Conservation (phyloP, 257 asterid species). For the Capsicum baccatum region DNA sequence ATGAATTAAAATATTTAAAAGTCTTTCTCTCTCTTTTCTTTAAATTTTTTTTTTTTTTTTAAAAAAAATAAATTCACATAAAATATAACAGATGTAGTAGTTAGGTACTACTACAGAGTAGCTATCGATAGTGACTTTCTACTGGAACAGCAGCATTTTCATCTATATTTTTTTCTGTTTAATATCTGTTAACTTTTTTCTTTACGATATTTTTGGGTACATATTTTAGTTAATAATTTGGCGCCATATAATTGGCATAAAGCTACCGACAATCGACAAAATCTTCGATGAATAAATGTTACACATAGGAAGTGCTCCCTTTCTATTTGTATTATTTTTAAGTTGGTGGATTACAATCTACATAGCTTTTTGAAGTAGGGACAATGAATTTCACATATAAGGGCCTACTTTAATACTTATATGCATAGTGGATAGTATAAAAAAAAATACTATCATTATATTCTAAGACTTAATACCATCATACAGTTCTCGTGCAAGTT, state of each 20-base stretch:
- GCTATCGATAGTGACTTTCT: not conserved
- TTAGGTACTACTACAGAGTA: not conserved
- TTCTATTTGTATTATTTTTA: slow-evolving; percentile 9
- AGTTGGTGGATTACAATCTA: slow-evolving; percentile 3
- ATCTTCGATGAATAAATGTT: slow-evolving; percentile 10
- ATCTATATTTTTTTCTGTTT: not conserved
- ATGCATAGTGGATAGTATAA: not conserved
- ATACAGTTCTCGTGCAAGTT: not conserved
- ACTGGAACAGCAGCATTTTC: not conserved
- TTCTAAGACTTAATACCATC: not conserved
- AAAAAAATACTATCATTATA: no score
- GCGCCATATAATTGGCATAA: slow-evolving; percentile 16
- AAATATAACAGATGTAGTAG: not conserved
- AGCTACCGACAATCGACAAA: slow-evolving; percentile 46
- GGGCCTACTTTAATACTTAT: not conserved
- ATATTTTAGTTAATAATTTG: slow-evolving; percentile 3
- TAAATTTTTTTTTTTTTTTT: not conserved
- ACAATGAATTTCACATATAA: not conserved
- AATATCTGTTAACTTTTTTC: not conserved
- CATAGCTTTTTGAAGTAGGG: slow-evolving; percentile 8
- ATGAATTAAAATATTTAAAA: not conserved
- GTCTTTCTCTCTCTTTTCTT: not conserved
- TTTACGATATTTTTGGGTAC: not conserved
- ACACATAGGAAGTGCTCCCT: not conserved
- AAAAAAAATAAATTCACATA: not conserved